Conservation (phyloP, 192 early-diverging fungal genomes). For the Umbelopsis sp. region DNA sequence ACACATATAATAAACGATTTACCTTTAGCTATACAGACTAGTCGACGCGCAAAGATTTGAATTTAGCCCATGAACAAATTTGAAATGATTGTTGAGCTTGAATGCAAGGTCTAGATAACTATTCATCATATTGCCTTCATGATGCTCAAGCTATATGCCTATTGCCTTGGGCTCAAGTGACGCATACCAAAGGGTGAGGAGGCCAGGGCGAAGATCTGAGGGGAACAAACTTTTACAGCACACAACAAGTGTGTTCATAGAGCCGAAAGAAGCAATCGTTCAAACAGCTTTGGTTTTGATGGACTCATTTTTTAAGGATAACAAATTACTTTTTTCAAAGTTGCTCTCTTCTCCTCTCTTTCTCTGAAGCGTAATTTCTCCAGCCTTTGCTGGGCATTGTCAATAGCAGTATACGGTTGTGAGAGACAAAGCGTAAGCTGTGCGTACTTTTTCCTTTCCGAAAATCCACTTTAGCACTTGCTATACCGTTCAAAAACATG, state of each 20-base stretch:
- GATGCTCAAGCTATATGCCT: neutral
- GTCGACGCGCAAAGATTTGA: no score
- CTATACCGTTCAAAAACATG: slow-evolving; percentile 14
- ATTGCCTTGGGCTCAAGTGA: neutral
- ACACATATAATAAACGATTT: no score
- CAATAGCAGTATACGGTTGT: neutral
- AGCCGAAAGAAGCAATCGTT: neutral
- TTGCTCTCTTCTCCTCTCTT: neutral
- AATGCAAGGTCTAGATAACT: neutral
- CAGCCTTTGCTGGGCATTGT: neutral
- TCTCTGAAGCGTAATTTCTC: neutral
- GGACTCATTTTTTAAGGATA: slow-evolving; percentile 10
- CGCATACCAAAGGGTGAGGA: slow-evolving; percentile 15
- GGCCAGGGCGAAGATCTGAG: slow-evolving; percentile 14
- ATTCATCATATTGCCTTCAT: neutral
- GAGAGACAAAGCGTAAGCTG: neutral
- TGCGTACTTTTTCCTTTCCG: neutral
- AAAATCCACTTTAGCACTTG: neutral
- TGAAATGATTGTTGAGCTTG: no score
- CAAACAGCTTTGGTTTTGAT: neutral
- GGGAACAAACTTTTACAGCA: neutral
- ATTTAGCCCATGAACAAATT: no score
- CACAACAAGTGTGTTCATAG: neutral
- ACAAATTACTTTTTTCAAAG: neutral
- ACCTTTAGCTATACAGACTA: no score